A percentile compares a stretch with the other conserved stretches of the same genome.
Conservation (phyloP, 2,329 filamentous ascomycete species). For the Dothistroma septosporum region DNA sequence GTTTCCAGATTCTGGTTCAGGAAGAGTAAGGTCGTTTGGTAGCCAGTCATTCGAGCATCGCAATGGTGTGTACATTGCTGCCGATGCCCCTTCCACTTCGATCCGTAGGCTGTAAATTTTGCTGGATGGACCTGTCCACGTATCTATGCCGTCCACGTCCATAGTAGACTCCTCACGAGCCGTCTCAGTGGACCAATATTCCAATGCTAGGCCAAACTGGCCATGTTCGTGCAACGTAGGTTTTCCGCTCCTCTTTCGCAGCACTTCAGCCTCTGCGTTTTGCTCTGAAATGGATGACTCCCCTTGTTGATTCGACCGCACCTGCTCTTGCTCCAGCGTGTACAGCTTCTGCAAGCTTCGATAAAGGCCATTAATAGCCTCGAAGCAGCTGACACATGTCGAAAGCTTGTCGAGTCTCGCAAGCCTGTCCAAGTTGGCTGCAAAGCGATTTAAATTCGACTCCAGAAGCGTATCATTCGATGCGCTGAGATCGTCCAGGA, state of each 20-base stretch:
- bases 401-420: constrained; percentile 69
- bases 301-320: constrained; percentile 45
- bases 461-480: constrained; percentile 59
- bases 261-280: constrained; percentile 49
- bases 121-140: constrained; percentile 11
- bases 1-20: constrained; percentile 56
- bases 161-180: constrained; percentile 37
- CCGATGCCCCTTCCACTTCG: constrained; percentile 54
- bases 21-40: constrained; percentile 63
- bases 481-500: constrained; percentile 62
- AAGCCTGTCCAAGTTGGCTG: constrained; percentile 65
- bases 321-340: constrained; percentile 61
- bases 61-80: constrained; percentile 55
- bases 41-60: constrained; percentile 73
- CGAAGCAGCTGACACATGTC: constrained; percentile 68
- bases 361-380: constrained; percentile 70
- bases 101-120: constrained; percentile 64
- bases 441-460: constrained; percentile 66
- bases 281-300: constrained; percentile 2
- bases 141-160: constrained; percentile 30
- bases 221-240: constrained; percentile 67
- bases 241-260: constrained; percentile 66
- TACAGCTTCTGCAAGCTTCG: constrained; percentile 66
- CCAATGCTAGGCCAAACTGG: constrained; percentile 64
- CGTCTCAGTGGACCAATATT: constrained; percentile 60